Conservation (phyloP, 2,329 filamentous ascomycete species). For the Alternaria infectoria region DNA sequence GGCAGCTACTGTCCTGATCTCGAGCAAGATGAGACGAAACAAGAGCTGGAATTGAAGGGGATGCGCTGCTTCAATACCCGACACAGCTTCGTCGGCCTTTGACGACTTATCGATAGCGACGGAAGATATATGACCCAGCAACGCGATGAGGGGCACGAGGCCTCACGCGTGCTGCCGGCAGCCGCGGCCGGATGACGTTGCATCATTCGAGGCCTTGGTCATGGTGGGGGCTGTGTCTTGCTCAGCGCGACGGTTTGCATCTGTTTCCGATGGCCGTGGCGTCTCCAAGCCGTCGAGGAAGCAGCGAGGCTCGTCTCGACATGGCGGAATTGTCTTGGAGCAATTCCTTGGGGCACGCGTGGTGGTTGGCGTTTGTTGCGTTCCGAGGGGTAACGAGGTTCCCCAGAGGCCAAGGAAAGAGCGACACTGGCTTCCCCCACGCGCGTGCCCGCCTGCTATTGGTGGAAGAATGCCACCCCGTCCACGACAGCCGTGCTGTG, state of each 20-base stretch:
- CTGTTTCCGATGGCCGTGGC: background rate
- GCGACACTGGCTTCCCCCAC: constrained; percentile 34
- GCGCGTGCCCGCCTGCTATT: constrained; percentile 23
- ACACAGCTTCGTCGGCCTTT: constrained; percentile 27
- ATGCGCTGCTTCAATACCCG: constrained; percentile 12
- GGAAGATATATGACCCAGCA: constrained; percentile 33
- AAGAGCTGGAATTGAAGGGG: constrained; percentile 11
- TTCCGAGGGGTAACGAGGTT: constrained; percentile 24
- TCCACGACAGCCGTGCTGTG: constrained; percentile 26
- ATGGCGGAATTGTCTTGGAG: background rate
- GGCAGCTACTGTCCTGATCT: constrained; percentile 4
- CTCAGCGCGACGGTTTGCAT: background rate
- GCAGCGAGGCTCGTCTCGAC: background rate
- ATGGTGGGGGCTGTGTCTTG: background rate
- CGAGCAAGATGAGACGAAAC: background rate
- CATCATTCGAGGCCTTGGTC: background rate
- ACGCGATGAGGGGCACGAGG: constrained; percentile 36
- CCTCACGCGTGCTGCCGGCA: constrained; percentile 34
- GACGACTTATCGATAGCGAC: constrained; percentile 26
- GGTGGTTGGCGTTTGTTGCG: background rate
- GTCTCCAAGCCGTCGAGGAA: background rate
- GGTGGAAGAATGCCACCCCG: constrained; percentile 34
- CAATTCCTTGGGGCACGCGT: background rate
- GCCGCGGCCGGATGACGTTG: constrained; percentile 36
- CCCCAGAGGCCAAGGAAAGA: constrained; percentile 42